Base-by-base conservation (phyloP, 139 green algal species). In the Chlorella sp. region DNA sequence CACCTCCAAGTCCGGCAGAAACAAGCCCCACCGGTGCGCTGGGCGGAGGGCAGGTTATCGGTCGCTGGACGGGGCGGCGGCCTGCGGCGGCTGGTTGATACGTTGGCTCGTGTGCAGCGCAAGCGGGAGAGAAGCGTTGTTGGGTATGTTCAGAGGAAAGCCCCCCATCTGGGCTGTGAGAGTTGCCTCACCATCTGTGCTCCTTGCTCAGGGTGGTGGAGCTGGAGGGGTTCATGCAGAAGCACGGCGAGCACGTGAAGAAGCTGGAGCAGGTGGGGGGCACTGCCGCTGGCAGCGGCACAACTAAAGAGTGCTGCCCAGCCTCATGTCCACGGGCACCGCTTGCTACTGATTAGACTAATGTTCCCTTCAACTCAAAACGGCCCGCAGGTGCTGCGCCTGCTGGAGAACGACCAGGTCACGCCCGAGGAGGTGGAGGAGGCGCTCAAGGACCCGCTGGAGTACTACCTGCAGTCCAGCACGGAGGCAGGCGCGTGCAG, bases 381-480 rank as follows among this genome's bases (percentile, higher is more conserved):
- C n/a, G n/a, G n/a, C n/a, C n/a, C n/a, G 60, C 60, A 82, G 76
- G 64, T 67, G 63, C 73, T 88, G 83, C 84, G 87, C 23, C 80
- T 90, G 80, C 83, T 90, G 80, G 87, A 90, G 67, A 90, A 90
- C 44, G 87, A 90, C 56, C 82, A 89, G 74, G 86, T 90, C 51
- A 47, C 81, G 26, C 69, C 86, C 0, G 86, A 88, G 26, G 81
- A 88, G 60, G 81, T 90, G 81, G 74, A 88, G 57, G 28, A 26
- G 12, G 82, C 83, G 38, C 87, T 90, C 71, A 23, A 44, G 21
- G 87, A 90, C 36, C 72, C 69, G 16, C 18, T 90, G 30, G 87
- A 90, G 56, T 89, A 90, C 84, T 90, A 88, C 80, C 69, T 90
- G 57, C 57, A 83, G 4, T 34, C 25, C 36, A 72, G 56, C 36